phyloP scores from a whole-genome alignment of 768 basidiomycete genomes.

The Pisolithus microcarpus region DNA sequence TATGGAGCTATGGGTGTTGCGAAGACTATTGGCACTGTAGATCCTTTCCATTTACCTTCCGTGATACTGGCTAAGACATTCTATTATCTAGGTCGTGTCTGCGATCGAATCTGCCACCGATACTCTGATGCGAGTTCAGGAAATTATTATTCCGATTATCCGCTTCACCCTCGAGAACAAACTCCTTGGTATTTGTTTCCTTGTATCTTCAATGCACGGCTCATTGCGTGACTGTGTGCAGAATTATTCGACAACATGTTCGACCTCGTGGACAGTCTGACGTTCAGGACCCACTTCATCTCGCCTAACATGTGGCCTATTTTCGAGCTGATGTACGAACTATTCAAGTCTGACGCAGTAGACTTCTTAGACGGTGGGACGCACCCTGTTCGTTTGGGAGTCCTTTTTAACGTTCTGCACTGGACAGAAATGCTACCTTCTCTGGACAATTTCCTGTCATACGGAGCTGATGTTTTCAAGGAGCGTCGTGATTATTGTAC shows the following conservation, averaged over 20 bases:
- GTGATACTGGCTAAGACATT: not conserved
- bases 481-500: constrained; percentile 65
- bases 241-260: constrained; percentile 86
- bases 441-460: constrained; percentile 84
- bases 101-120: constrained; percentile 69
- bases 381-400: not conserved
- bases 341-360: constrained; percentile 77
- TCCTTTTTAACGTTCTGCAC: not conserved
- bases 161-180: constrained; percentile 70
- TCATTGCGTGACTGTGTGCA: constrained; percentile 22
- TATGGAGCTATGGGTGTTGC: constrained; percentile 83
- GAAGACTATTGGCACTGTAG: constrained; percentile 75
- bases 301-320: constrained; percentile 83
- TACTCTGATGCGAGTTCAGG: constrained; percentile 72
- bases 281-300: constrained; percentile 72
- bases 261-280: constrained; percentile 77
- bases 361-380: constrained; percentile 79
- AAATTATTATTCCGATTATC: constrained; percentile 74
- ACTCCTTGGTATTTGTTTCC: constrained; percentile 51
- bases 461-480: constrained; percentile 71
- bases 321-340: constrained; percentile 72
- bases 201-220: too few relatives aligned
- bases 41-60: constrained; percentile 14
- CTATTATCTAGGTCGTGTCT: constrained; percentile 54
- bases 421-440: constrained; percentile 78